A percentile compares a stretch with the other conserved stretches of the same genome.
phyloP scores from a whole-genome alignment of 2,329 filamentous ascomycete species.

The Ustilaginoidea virens region DNA sequence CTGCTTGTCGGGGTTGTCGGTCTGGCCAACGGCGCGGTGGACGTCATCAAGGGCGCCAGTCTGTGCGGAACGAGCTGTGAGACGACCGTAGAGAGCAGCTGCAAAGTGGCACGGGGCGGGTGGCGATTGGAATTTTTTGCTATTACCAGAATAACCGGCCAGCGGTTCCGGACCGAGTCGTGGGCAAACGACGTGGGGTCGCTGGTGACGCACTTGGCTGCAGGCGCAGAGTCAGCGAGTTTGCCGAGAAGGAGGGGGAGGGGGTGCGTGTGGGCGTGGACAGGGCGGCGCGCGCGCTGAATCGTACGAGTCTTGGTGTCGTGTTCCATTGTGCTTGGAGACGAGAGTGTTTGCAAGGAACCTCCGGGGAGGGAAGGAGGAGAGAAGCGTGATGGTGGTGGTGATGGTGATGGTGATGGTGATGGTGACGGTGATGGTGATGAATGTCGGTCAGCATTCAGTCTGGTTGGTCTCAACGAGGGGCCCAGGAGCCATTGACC shows the following conservation, averaged over 20 bases:
- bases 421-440: too few species aligned
- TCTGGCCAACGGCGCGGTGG: slow-evolving; percentile 53
- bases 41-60: slow-evolving; percentile 89
- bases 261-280: neutral
- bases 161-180: slow-evolving; percentile 70
- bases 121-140: neutral
- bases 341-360: too few species aligned
- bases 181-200: slow-evolving; percentile 81
- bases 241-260: slow-evolving; percentile 2
- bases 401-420: too few species aligned
- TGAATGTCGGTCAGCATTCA: too few species aligned
- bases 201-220: slow-evolving; percentile 63
- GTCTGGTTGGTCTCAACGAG: too few species aligned
- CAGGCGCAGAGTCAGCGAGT: slow-evolving; percentile 4
- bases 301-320: slow-evolving; percentile 57
- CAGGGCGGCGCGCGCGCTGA: neutral
- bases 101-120: neutral
- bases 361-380: too few species aligned
- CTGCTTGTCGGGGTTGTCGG: slow-evolving; percentile 45
- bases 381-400: too few species aligned
- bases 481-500: too few species aligned
- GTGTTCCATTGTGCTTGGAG: slow-evolving; percentile 56
- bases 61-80: slow-evolving; percentile 24
- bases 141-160: slow-evolving; percentile 80
- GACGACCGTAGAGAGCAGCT: neutral